Conservation (phyloP, 2,329 filamentous ascomycete genomes). For the Neobulgaria alba region DNA sequence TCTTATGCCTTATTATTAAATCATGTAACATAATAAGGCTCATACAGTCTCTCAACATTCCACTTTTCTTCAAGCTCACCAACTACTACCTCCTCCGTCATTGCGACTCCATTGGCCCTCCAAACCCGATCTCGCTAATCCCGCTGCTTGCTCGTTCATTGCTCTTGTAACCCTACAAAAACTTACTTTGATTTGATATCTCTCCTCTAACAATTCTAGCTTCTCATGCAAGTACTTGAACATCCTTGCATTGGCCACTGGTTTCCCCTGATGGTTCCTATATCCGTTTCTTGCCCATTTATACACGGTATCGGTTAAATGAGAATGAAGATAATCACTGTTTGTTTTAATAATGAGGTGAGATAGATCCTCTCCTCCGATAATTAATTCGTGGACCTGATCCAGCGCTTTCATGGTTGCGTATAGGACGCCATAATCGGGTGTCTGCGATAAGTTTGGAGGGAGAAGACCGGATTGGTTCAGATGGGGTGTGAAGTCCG, state of each 20-base stretch:
- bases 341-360: constrained; percentile 15
- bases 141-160: neutral
- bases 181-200: constrained; percentile 7
- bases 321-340: constrained; percentile 6
- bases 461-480: constrained; percentile 8
- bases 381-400: constrained; percentile 8
- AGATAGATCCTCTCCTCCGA: constrained; percentile 6
- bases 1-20: too few species aligned
- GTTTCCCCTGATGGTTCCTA: constrained; percentile 5
- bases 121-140: neutral
- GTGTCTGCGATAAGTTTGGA: constrained; percentile 6
- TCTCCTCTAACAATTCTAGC: constrained; percentile 7
- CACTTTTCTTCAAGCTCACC: too few species aligned
- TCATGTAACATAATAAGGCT: too few species aligned
- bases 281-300: constrained; percentile 13
- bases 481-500: constrained; percentile 1
- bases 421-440: constrained; percentile 9
- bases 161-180: constrained; percentile 8
- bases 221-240: constrained; percentile 13
- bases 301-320: constrained; percentile 9
- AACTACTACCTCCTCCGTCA: too few species aligned
- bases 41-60: too few species aligned
- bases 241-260: constrained; percentile 8
- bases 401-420: constrained; percentile 10
- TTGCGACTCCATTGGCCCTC: too few species aligned